Base-by-base conservation (phyloP, 2,329 filamentous ascomycete genomes). In the Thielaviopsis cerberus region DNA sequence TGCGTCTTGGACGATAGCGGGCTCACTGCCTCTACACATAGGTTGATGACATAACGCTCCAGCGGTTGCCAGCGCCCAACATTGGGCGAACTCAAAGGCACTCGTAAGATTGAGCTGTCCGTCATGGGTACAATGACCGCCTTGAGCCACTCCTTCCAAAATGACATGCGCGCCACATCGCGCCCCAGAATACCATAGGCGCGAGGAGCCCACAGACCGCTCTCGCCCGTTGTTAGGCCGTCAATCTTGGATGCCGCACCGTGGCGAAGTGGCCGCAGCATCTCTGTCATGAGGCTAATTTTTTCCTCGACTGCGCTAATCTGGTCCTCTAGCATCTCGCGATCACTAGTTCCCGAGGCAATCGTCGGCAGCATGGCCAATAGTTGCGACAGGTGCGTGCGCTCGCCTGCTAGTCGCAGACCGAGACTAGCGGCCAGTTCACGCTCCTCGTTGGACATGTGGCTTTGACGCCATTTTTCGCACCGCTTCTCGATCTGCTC, bases 111-210 rank as follows among this genome's bases (percentile, higher is more conserved):
- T 15, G 78, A 82, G 22, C 91, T 88, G 67, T 94, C 89, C 1
- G 83, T 89, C 92, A 97, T 98, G 26, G 92, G 92, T 23, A 95
- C 88, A n/a, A 92, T 76, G 10, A 97, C 79, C 6, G 91, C 90
- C 69, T 88, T 85, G 53, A 98, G 78, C 92, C 92, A 98, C 69
- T 98, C 92, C 70, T 97, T 97, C 90, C 91, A 98, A 71, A 98
- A 97, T 30, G 82, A 81, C 63, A 90, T 89, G 71, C 94, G 79
- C 61, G 82, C 84, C 13, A 77, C 76, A 67, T 98, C 92, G 62
- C 87, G 80, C 34, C 92, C 92, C 62, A 98, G 76, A 62, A 98
- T 84, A 60, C 92, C 92, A 67, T 94, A 98, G 1, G 91, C 89
- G 63, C 92, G 80, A 20, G 92, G 92, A 55, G 88, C 89, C 92